Evolutionary conservation across 768 basidiomycete genomes (phyloP), one percentile per base, ranked within the genome.

Genomic region (Coprinellus aureogranulatus): DNA sequence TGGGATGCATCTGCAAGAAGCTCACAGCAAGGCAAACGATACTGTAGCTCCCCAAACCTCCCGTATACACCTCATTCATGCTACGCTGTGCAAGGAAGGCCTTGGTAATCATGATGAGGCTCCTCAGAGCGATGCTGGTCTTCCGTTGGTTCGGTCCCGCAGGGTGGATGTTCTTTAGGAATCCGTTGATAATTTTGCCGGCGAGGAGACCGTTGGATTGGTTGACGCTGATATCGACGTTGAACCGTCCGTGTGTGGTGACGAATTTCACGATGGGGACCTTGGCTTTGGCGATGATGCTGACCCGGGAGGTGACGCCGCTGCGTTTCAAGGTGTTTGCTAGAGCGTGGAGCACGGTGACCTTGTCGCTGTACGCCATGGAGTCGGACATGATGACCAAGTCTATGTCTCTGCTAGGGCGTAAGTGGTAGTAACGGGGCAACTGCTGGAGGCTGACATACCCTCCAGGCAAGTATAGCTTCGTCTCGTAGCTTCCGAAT

Each of bases 41-140:
- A 63, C 89, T 87, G 69, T 98, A 98, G 67, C 91, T 93, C 22
- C 96, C 95, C 34, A 99, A 71, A 2, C 97, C 97, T 8, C 97
- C 96, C 0, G 89, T 90, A 70, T 88, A 98, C n/a, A 98, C 96
- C 71, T 98, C 97, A 70, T 99, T 98, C 93, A 98, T 91, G 27
- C 84, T 84, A 40, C 95, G 79, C 68, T 97, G 93, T 62, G 80
- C 82, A 54, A 98, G 79, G 71, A 97, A 98, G 2, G 89, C 83
- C 73, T 98, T 99, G 61, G 90, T 88, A 59, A 96, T 85, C 68
- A 98, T 74, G 37, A 98, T 86, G 39, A 99, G 84, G 55, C 83
- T 84, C 31, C 89, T 84, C n/a, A 94, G 74, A 0, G 92, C 93
- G 22, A 63, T 11, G 37, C 89, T 83, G 50, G 77, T 78, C 56